Evolutionary conservation across 23 red algal genomes (phyloP), one percentile per base, ranked within the genome.

Genomic region (Agarophyton chilense): DNA sequence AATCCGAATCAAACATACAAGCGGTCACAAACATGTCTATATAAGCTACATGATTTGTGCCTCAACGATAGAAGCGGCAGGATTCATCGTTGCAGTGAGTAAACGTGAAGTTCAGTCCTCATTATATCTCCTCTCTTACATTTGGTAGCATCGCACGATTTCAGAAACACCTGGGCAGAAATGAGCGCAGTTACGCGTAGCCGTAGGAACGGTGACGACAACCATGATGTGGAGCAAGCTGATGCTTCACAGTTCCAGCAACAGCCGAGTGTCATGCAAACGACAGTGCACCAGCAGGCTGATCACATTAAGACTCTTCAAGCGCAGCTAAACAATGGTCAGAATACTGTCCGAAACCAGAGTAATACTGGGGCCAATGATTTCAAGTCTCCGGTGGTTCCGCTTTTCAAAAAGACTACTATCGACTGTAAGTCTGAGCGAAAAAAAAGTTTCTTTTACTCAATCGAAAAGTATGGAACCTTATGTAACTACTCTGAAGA

Each of bases 311-410:
- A 36, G 31, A 36, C 1, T 36, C 26, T 65, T 25, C 60, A 65
- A 18, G 16, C 29, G 9, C 60, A 65, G 22, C 31, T 65, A 6
- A 3, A 16, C 18, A 36, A 14, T 36, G 22, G 60, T 11, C 9
- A 36, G 29, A 11, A 2, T 32, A 36, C 2, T 14, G 6, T 1
- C 17, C 4, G 31, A 65, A 35, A 10, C 31, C 31, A 65, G 6
- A 4, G 28, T 25, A 65, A 65, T 25, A 31, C 35, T 7, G 16
- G 26, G 5, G 60, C 25, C 33, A 50, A 24, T 38, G 72, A 9
- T 24, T 33, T 77, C 22, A 86, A 86, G 33, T 25, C 81, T 51
- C 81, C 81, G 0, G 60, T 6, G 21, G 50, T 72, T 41, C 81
- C 81, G 18, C 49, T 86, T 46, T 86, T 72, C 1, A 49, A 56